These are phyloP conservation scores for Plasmodium vivax DNA, from an alignment of 169 alveolate genomes.

Conservation along the genomic window DNA sequence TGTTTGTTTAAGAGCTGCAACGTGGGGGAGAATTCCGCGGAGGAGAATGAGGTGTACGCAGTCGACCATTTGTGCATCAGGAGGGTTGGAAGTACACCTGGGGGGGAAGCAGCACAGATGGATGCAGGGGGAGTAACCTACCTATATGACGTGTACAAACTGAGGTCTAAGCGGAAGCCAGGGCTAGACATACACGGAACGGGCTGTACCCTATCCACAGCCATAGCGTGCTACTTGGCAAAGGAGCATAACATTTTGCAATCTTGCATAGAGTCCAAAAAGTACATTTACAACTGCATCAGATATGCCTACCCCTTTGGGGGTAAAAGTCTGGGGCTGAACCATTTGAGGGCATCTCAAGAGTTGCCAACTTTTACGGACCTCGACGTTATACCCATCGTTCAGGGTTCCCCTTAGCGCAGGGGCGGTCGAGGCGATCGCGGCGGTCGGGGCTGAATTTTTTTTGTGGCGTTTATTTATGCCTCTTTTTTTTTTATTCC, in stretches of 20 bases:
- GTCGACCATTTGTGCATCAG: conserved; percentile 56
- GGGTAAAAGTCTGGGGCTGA: conserved; percentile 35
- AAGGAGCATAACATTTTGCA: conserved; percentile 4
- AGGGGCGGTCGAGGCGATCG: background rate
- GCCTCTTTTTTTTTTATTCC: background rate
- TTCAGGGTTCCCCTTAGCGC: background rate
- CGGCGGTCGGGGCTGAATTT: background rate
- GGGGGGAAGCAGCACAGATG: background rate
- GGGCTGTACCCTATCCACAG: conserved; percentile 57
- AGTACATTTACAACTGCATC: conserved; percentile 43
- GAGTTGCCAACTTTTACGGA: conserved; percentile 14
- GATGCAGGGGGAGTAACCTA: background rate
- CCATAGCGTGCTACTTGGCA: conserved; percentile 44
- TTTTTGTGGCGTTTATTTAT: background rate
- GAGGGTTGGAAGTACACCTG: background rate
- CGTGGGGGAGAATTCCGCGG: background rate
- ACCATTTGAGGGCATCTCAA: conserved; percentile 48
- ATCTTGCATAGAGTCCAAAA: conserved; percentile 41
- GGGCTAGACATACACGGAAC: conserved; percentile 40
- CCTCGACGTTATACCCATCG: conserved; percentile 20
- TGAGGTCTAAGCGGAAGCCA: conserved; percentile 15
- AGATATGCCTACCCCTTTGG: conserved; percentile 35
- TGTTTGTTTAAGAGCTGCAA: conserved; percentile 49
- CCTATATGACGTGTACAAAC: conserved; percentile 37
- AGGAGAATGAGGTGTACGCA: conserved; percentile 32